Evolutionary conservation across 208 protist genomes (phyloP).

Genomic region (Crithidia expoeki): DNA sequence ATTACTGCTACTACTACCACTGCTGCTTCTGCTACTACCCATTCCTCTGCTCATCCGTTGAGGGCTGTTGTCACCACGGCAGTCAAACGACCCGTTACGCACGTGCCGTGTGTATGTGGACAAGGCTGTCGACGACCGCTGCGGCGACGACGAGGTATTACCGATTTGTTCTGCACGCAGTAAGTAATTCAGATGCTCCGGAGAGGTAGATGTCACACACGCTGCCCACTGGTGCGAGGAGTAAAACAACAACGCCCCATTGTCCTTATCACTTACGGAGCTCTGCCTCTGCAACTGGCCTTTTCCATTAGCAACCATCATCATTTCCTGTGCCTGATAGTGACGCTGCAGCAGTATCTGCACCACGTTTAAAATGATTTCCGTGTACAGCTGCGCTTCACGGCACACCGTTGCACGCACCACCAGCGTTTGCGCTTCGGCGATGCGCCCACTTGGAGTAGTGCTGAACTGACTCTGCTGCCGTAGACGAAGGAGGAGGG

Average conservation of each 20-base stretch:
- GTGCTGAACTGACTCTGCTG: slow-evolving; percentile 26
- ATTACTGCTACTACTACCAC: not conserved
- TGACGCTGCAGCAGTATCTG: not conserved
- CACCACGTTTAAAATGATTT: not conserved
- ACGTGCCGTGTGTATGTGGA: not conserved
- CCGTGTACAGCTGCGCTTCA: slow-evolving; percentile 21
- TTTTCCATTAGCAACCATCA: no score
- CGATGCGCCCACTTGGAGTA: slow-evolving; percentile 9
- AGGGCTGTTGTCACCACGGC: not conserved
- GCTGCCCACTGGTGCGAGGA: slow-evolving; percentile 13
- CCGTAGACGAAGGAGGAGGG: slow-evolving; percentile 23
- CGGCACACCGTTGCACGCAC: slow-evolving; percentile 23
- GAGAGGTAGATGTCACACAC: not conserved
- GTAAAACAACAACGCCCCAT: not conserved
- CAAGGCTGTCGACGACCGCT: not conserved
- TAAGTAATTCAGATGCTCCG: not conserved
- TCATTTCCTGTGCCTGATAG: not conserved
- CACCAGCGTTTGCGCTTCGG: slow-evolving; percentile 23
- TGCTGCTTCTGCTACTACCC: no score
- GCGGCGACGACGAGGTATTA: not conserved
- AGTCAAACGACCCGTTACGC: not conserved
- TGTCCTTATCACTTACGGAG: not conserved
- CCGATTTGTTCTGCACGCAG: not conserved
- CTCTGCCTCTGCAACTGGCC: not conserved
- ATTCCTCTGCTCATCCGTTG: not conserved